Conservation (phyloP, 2,329 filamentous ascomycete genomes). For the Cercospora sp. region DNA sequence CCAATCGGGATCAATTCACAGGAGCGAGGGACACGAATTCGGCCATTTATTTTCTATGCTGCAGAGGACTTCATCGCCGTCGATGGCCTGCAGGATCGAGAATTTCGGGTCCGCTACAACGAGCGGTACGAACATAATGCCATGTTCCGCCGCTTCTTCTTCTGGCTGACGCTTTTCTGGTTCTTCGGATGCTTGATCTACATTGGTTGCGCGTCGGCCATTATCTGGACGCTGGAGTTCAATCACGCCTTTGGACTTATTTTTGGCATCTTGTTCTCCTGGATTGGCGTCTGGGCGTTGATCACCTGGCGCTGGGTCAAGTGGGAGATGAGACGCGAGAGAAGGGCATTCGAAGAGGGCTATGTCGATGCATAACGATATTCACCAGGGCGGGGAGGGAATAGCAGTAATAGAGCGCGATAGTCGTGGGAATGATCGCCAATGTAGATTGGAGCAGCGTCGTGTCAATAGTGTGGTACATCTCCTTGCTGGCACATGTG, state of each 20-base stretch:
- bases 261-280: conserved; percentile 35
- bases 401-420: neutral
- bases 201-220: conserved; percentile 33
- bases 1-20: conserved; percentile 38
- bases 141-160: conserved; percentile 35
- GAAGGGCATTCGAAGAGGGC: conserved; percentile 33
- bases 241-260: conserved; percentile 35
- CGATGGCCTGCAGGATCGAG: conserved; percentile 36
- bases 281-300: conserved; percentile 33
- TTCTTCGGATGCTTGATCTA: conserved; percentile 34
- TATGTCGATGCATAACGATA: conserved; percentile 23
- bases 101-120: conserved; percentile 37
- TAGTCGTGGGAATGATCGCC: neutral
- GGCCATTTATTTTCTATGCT: conserved; percentile 39
- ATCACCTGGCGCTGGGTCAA: conserved; percentile 30
- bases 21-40: conserved; percentile 30
- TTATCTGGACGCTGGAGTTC: conserved; percentile 37
- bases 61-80: conserved; percentile 39
- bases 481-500: neutral
- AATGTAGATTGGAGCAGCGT: neutral
- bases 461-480: neutral
- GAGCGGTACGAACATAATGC: conserved; percentile 35
- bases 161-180: conserved; percentile 36
- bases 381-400: neutral
- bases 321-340: conserved; percentile 35